Base-by-base conservation (phyloP, 2,329 filamentous ascomycete genomes). In the Botrytis paeoniae region DNA sequence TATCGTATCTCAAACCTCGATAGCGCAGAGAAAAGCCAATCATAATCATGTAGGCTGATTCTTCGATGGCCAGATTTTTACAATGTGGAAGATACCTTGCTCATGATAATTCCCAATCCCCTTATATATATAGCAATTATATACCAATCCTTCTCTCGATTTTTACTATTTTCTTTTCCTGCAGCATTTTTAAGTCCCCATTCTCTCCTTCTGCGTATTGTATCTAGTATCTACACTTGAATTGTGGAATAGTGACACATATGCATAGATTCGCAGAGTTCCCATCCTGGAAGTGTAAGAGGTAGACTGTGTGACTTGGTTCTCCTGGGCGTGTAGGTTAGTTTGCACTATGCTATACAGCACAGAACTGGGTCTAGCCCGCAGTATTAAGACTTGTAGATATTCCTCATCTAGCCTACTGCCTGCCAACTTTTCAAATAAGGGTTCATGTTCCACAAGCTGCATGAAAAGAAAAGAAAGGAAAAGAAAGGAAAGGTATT, bases 131-230 rank as follows among this genome's bases (percentile, higher is more conserved):
- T 29, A 54, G n/a, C n/a, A 29, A 18, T 18, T 54, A 6, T 3
- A 29, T 18, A 8, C 5, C 22, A 16, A 54, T 54, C 2, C 12
- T n/a, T 54, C 25, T n/a, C 48, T 54, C 1, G 4, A 16, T n/a
- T 54, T 12, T 54, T 54, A 7, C 2, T n/a, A 3, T 29, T 54
- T 18, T 29, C 25, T 1, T 2, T 18, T 54, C 6, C 6, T 8
- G n/a, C 14, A 1, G 8, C 4, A 29, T 54, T 54, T 54, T 16
- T 14, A 29, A 2, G 18, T 54, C 14, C 1, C 4, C 0, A 0
- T 29, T 54, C 6, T 54, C 6, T 2, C 29, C 2, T n/a, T 16
- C 10, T 5, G 48, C 12, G 25, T n/a, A n/a, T 29, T 1, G 12
- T 54, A 29, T 29, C n/a, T 54, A 4, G 16, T 45, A 45, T 45